Base-by-base conservation (phyloP, 805 yeast genomes). In the Saccharomyces mikatae region DNA sequence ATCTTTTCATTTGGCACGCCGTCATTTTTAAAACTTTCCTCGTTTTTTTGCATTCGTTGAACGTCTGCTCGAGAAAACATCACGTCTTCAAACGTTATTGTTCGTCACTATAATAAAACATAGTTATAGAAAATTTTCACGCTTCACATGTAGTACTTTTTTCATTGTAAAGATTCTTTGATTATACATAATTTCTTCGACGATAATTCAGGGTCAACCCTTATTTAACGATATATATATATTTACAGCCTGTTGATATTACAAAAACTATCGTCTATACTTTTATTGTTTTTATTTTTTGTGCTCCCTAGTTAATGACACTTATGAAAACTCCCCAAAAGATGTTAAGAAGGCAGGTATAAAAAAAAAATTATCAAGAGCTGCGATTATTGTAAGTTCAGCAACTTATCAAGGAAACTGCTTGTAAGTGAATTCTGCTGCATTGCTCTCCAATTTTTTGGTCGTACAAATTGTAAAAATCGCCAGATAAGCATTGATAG, bases 401-500 rank as follows among this genome's bases (percentile, higher is more conserved):
- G 73, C 89, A 83, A 41, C 66, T 59, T 49, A 79, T 73, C 56
- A 81, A 73, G 59, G 75, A 77, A 53, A 82, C 79, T 52, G 80
- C 70, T 54, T 71, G 70, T 58, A 83, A 75, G 59, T 78, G 67
- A 55, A 83, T 83, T 53, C 83, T 76, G 54, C 73, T 71, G 74
- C 87, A 82, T 66, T 82, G 84, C 47, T 64, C 69, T 48, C 80
- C 84, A 54, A 80, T 71, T 59, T 69, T 61, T 68, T 79, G 72
- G 67, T 81, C 84, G 68, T 83, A 83, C 68, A 83, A 73, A 74
- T 83, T 83, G 80, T 80, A 81, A 75, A 83, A 83, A 62, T 74
- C 76, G 56, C 88, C 88, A 29, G 86, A 81, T 58, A 75, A 65
- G 71, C 88, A 84, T 71, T 80, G 82, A 77, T 79, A 84, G 74